A percentile compares a stretch with the other conserved stretches of the same genome.
phyloP scores from a whole-genome alignment of 1,284 basidiomycete genomes.

The Pterulicium gracile region DNA sequence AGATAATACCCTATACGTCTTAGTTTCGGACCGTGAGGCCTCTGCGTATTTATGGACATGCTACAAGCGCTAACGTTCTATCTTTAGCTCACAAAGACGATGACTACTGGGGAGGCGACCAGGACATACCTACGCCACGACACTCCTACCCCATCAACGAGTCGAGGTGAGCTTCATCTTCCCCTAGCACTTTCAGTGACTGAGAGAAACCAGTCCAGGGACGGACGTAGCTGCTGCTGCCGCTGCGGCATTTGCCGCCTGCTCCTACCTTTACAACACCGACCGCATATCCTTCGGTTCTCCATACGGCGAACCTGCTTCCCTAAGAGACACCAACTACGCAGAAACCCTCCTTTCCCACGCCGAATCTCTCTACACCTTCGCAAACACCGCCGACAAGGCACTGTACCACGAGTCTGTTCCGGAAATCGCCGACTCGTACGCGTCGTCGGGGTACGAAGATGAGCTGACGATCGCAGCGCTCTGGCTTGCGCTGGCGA shows the following conservation, averaged over 20 bases:
- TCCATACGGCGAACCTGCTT: constrained; percentile 45
- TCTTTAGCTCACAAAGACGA: constrained; percentile 48
- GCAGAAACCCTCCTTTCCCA: constrained; percentile 60
- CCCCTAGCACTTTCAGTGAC: neutral
- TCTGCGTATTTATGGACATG: constrained; percentile 1
- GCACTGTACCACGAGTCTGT: constrained; percentile 58
- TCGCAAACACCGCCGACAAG: constrained; percentile 55
- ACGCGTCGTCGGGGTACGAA: constrained; percentile 60
- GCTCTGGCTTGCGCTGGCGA: constrained; percentile 65
- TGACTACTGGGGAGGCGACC: constrained; percentile 85
- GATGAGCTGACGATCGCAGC: constrained; percentile 70
- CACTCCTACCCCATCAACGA: constrained; percentile 72
- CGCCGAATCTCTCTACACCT: constrained; percentile 62
- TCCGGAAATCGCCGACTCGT: constrained; percentile 53
- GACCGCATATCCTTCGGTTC: constrained; percentile 35
- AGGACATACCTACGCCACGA: constrained; percentile 63
- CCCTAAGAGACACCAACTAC: constrained; percentile 68
- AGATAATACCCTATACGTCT: constrained; percentile 66
- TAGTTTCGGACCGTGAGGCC: constrained; percentile 54
- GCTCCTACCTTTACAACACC: constrained; percentile 67
- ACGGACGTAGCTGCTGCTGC: constrained; percentile 82
- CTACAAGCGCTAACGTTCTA: constrained; percentile 3
- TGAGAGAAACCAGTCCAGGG: constrained; percentile 43
- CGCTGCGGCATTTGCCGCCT: constrained; percentile 80
- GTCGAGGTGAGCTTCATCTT: constrained; percentile 18